Evolutionary conservation across 2,329 filamentous ascomycete genomes (phyloP).

Genomic region (Pleomassaria siparia): DNA sequence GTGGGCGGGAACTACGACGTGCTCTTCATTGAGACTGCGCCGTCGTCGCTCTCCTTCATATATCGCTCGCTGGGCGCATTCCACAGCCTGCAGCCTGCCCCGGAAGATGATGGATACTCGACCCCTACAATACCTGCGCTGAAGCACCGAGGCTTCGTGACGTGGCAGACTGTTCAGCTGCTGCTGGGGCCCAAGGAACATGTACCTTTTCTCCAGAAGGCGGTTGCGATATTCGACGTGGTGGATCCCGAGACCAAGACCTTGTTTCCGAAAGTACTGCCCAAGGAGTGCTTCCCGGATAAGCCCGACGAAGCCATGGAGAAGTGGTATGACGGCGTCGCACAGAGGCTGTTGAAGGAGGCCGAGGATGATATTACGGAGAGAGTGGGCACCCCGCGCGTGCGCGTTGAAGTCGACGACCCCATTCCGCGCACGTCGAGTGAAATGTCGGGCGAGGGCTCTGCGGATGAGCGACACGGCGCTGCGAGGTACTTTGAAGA

Average conservation of each 20-base stretch:
- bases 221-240: conserved; percentile 75
- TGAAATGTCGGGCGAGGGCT: conserved; percentile 40
- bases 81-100: conserved; percentile 76
- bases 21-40: conserved; percentile 76
- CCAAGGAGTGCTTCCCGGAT: conserved; percentile 70
- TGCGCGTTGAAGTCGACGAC: conserved; percentile 25
- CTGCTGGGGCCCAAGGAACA: conserved; percentile 87
- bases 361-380: conserved; percentile 49
- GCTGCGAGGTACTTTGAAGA: conserved; percentile 54
- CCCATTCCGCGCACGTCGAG: conserved; percentile 30
- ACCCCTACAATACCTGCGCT: conserved; percentile 80
- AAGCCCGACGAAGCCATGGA: conserved; percentile 78
- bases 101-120: conserved; percentile 65
- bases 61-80: conserved; percentile 90
- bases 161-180: conserved; percentile 92
- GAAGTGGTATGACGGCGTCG: conserved; percentile 80
- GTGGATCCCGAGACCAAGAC: conserved; percentile 67
- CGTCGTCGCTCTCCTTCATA: conserved; percentile 81
- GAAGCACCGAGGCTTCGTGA: conserved; percentile 80
- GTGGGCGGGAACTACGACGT: conserved; percentile 51
- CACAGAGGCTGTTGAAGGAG: conserved; percentile 67
- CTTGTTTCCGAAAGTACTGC: conserved; percentile 60
- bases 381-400: conserved; percentile 25
- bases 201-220: conserved; percentile 77
- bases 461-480: conserved; percentile 46